Conservation (phyloP, 805 yeast genomes). For the Monosporozyma yasuniensis region DNA sequence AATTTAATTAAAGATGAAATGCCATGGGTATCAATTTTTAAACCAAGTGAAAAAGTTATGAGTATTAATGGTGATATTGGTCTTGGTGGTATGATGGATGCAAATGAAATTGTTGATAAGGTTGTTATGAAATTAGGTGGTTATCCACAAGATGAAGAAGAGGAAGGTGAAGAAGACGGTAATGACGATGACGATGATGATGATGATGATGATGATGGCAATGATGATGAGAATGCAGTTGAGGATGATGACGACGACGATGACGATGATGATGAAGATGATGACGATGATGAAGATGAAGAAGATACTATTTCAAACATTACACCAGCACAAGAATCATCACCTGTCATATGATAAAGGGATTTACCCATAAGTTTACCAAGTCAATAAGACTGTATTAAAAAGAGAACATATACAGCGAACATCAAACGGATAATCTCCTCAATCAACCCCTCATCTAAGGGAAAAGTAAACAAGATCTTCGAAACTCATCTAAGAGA, state of each 20-base stretch:
- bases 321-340: not conserved
- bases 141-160: slow-evolving; percentile 46
- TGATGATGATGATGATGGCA: slow-evolving; percentile 25
- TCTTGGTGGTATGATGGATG: slow-evolving; percentile 98
- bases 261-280: slow-evolving; percentile 39
- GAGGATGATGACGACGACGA: slow-evolving; percentile 44
- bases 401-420: no score
- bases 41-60: slow-evolving; percentile 88
- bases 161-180: slow-evolving; percentile 37
- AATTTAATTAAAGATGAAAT: slow-evolving; percentile 72
- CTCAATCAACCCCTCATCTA: not conserved
- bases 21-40: slow-evolving; percentile 86
- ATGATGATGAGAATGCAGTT: slow-evolving; percentile 24
- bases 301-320: slow-evolving; percentile 3
- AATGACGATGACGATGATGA: slow-evolving; percentile 33
- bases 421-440: not conserved
- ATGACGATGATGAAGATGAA: slow-evolving; percentile 10
- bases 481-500: no score
- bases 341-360: not conserved
- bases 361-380: no score
- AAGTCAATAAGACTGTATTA: not conserved
- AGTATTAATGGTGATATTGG: slow-evolving; percentile 94
- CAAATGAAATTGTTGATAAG: slow-evolving; percentile 85
- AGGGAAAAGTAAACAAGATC: no score
- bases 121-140: slow-evolving; percentile 62